These are phyloP conservation scores for Fraxinus xanthoxyloides DNA, from an alignment of 305 asterid genomes.

Conservation along the genomic window DNA sequence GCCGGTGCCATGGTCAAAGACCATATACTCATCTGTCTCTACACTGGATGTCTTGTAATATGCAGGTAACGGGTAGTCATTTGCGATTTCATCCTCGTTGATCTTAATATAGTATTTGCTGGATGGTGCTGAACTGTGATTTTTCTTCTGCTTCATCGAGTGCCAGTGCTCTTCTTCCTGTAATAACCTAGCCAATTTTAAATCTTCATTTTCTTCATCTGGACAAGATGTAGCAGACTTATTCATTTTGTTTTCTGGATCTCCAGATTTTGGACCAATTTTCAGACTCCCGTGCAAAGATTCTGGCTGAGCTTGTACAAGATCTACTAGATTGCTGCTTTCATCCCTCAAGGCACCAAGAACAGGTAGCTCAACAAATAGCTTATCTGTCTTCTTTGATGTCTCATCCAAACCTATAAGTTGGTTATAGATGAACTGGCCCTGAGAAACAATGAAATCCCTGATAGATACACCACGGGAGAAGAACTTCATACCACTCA, in stretches of 20 bases:
- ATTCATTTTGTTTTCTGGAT: slow-evolving; percentile 29
- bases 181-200: slow-evolving; percentile 69
- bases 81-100: slow-evolving; percentile 96
- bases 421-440: slow-evolving; percentile 78
- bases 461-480: slow-evolving; percentile 60
- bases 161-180: slow-evolving; percentile 88
- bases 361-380: slow-evolving; percentile 58
- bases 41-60: slow-evolving; percentile 66
- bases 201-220: slow-evolving; percentile 65
- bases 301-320: slow-evolving; percentile 38
- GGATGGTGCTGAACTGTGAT: slow-evolving; percentile 50
- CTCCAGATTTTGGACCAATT: slow-evolving; percentile 48
- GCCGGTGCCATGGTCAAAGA: slow-evolving; percentile 67
- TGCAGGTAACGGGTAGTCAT: slow-evolving; percentile 94
- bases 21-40: slow-evolving; percentile 85
- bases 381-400: slow-evolving; percentile 52
- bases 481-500: slow-evolving; percentile 74
- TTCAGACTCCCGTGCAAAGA: slow-evolving; percentile 43
- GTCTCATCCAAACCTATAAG: slow-evolving; percentile 86
- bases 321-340: slow-evolving; percentile 34
- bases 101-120: slow-evolving; percentile 81
- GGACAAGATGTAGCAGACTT: slow-evolving; percentile 34
- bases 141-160: slow-evolving; percentile 71
- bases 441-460: slow-evolving; percentile 82
- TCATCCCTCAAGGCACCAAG: slow-evolving; percentile 71